Conservation (phyloP, 306 rosid genomes). For the Prunus fruticosa region DNA sequence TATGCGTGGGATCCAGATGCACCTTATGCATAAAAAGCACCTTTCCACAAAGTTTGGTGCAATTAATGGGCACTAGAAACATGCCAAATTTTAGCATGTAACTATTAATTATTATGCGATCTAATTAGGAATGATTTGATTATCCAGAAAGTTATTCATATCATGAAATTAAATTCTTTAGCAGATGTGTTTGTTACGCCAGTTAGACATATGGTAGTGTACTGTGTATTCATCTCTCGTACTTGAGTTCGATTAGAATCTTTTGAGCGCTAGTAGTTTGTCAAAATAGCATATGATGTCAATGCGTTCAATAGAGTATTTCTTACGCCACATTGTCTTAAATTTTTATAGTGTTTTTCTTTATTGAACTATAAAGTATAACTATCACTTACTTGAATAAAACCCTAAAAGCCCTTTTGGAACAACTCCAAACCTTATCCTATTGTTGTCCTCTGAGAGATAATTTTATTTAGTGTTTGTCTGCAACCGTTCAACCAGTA, state of each 20-base stretch:
- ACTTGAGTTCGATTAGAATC: too few species aligned
- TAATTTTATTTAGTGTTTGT: not conserved
- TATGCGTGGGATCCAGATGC: not conserved
- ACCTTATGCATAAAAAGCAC: not conserved
- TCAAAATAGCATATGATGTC: not conserved
- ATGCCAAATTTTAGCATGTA: slow-evolving; percentile 3
- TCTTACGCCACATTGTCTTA: too few species aligned
- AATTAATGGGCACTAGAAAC: not conserved
- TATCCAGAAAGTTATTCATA: slow-evolving; percentile 1
- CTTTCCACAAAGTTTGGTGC: not conserved
- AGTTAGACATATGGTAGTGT: too few species aligned
- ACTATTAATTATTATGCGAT: slow-evolving; percentile 3
- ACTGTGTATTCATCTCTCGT: too few species aligned
- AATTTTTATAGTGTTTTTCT: too few species aligned
- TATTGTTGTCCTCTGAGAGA: too few species aligned
- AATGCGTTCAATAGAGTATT: too few species aligned
- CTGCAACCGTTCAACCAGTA: not conserved
- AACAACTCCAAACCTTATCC: too few species aligned
- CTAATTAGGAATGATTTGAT: slow-evolving; percentile 8
- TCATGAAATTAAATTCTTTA: not conserved
- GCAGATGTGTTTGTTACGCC: too few species aligned
- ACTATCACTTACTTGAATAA: too few species aligned
- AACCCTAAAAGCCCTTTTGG: too few species aligned
- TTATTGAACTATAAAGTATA: too few species aligned
- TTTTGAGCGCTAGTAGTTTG: not conserved